Base-by-base conservation (phyloP, 208 protist genomes). In the Trypanosoma platydactyli region DNA sequence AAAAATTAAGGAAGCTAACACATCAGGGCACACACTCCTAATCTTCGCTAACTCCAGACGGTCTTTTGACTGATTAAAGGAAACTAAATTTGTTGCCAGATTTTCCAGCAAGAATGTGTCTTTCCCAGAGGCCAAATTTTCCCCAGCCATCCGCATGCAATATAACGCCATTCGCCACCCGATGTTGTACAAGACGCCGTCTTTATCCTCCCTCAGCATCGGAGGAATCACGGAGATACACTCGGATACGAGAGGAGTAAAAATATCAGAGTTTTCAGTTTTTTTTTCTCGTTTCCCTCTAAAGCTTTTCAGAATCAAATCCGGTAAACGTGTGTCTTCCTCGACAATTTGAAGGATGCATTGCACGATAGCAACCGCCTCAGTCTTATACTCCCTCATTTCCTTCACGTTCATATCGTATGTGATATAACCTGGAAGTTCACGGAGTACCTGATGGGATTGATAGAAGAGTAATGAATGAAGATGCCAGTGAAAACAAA, bases 401-500 rank as follows among this genome's bases (percentile, higher is more conserved):
- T 89, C 87, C 46, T 64, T 68, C 48, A 83, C 76, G 13, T 84
- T 77, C 40, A 93, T 79, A 55, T 88, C 78, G 49, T 80, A 76
- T n/a, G 77, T 79, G 55, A 94, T 84, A 30, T 83, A 65, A 9
- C 64, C 63, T 30, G 83, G 75, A n/a, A 95, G 67, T 49, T 83
- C 77, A 5, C 64, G 77, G 57, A 79, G 71, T 45, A 79, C 74
- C 3, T 78, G 62, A 33, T 84, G 77, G 1, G 89, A 86, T 71
- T 86, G 71, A 68, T 92, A 95, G 51, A 87, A 86, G 25, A 95
- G 64, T 16, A 95, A 73, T 50, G 81, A 68, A 62, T 88, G 76
- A 38, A 87, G 38, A 57, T 89, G 84, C 89, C 89, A 95, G 57
- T 87, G 88, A 64, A 92, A 84, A 20, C 89, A 81, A 11, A 92